These are phyloP conservation scores for Colletotrichum somersetense DNA, from an alignment of 2,329 filamentous ascomycete genomes.

Conservation along the genomic window DNA sequence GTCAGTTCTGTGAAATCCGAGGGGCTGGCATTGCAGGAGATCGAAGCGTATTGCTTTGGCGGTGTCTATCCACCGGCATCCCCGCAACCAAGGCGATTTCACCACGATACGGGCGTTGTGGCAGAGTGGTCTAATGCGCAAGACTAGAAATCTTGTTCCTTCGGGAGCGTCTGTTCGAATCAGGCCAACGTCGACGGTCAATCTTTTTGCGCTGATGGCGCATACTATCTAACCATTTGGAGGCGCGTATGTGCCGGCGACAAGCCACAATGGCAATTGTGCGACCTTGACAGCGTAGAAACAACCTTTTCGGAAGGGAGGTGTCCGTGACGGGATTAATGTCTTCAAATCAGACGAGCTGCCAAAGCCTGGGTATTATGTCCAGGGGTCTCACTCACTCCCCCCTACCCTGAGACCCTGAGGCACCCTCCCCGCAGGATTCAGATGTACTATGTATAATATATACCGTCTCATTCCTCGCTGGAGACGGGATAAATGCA, in stretches of 20 bases:
- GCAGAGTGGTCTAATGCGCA: slow-evolving; percentile 42
- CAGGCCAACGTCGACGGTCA: slow-evolving; percentile 32
- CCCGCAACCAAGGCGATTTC: slow-evolving; percentile 19
- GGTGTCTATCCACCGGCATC: not conserved
- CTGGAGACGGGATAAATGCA: slow-evolving; percentile 11
- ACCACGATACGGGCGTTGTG: slow-evolving; percentile 32
- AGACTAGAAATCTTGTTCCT: slow-evolving; percentile 42
- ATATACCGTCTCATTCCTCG: not conserved
- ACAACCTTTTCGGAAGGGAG: slow-evolving; percentile 19
- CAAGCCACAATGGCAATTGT: not conserved
- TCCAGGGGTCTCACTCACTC: slow-evolving; percentile 1
- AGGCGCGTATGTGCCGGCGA: not conserved
- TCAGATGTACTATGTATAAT: too few relatives aligned
- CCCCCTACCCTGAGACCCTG: not conserved
- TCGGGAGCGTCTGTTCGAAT: slow-evolving; percentile 42
- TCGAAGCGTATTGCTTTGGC: not conserved
- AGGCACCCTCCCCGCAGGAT: too few relatives aligned
- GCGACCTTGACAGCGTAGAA: not conserved
- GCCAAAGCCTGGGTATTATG: not conserved
- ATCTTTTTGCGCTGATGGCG: not conserved
- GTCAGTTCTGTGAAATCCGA: not conserved
- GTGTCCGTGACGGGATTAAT: slow-evolving; percentile 15
- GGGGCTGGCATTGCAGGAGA: too few relatives aligned
- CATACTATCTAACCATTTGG: not conserved
- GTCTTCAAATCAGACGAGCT: not conserved